These are phyloP conservation scores for Ilyonectria destructans DNA, from an alignment of 2,329 filamentous ascomycete genomes.

Conservation along the genomic window DNA sequence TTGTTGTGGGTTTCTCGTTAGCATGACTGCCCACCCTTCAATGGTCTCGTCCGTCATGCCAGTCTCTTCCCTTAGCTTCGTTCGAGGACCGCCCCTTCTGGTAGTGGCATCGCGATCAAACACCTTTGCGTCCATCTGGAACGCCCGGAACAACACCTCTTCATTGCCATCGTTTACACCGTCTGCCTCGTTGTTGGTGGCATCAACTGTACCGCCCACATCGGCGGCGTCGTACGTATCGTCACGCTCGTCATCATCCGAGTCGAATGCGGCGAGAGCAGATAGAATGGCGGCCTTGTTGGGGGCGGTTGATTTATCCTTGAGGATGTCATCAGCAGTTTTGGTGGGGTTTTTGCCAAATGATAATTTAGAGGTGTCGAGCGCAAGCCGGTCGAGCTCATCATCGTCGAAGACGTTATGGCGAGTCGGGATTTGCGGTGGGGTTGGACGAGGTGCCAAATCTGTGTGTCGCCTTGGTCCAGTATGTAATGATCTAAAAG, in stretches of 20 bases:
- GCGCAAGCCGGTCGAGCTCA: constrained; percentile 80
- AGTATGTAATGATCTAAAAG: constrained; percentile 49
- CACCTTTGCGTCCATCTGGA: constrained; percentile 73
- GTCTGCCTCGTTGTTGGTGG: constrained; percentile 71
- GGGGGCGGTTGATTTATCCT: constrained; percentile 75
- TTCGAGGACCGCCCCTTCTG: constrained; percentile 75
- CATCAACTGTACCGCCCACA: constrained; percentile 90
- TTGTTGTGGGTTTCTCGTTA: constrained; percentile 80
- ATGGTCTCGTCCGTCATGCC: constrained; percentile 95
- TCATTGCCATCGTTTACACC: constrained; percentile 72
- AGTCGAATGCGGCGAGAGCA: constrained; percentile 90
- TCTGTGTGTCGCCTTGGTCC: constrained; percentile 51
- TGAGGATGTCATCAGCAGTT: constrained; percentile 82
- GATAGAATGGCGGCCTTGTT: constrained; percentile 91
- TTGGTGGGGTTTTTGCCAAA: constrained; percentile 80
- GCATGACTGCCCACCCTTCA: constrained; percentile 94
- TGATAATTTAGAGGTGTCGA: constrained; percentile 79
- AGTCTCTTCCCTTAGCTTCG: constrained; percentile 80
- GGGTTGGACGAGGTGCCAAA: constrained; percentile 74
- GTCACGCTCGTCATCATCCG: constrained; percentile 95
- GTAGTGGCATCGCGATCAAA: constrained; percentile 83
- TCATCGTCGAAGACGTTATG: constrained; percentile 87
- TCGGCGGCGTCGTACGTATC: constrained; percentile 96
- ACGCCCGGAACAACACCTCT: constrained; percentile 81
- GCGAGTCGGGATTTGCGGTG: constrained; percentile 70